Evolutionary conservation across 495 filamentous ascomycete species (phyloP), one percentile per base, ranked within the genome.

Genomic region (Penicillium herquei): DNA sequence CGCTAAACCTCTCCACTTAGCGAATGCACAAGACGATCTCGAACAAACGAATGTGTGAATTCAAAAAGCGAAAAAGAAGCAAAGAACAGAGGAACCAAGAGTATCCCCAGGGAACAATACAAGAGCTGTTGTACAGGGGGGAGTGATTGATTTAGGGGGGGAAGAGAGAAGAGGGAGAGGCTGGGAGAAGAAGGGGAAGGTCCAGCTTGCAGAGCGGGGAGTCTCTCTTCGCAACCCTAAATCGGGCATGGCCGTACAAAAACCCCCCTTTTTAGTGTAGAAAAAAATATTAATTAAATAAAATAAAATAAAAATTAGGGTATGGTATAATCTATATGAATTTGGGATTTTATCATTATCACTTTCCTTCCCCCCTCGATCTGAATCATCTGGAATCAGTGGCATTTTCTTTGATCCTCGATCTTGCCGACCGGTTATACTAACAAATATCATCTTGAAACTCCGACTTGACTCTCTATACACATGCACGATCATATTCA

Each of bases 61-160:
- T 42, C 41, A 46, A 40, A 49, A 50, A 37, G 49, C 33, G 34
- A 59, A 48, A 49, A 49, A 49, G 52, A 62, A 50, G 34, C 12
- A 52, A 52, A 66, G 14, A 49, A 54, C 58, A 46, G 32, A 41
- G 35, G 49, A 33, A 60, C 59, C 35, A 44, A 57, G 57, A 51
- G 64, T 41, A 58, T 53, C 49, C 64, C 58, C 51, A 65, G 62
- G 51, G 51, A 67, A 66, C 17, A 54, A 61, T 39, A 66, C 48
- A 56, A 46, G 56, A 46, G 31, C 47, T 75, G 71, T 74, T 76
- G 70, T 74, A 74, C 71, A 74, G 61, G 61, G 57, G 46, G 52
- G 70, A 70, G 61, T 70, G 57, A 48, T 51, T 70, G 63, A 67
- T 61, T 65, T 21, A 17, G 21, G 26, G 39, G 39, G 63, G 68